These are phyloP conservation scores for Suhomyces vadensis DNA, from an alignment of 805 yeast species.

Conservation along the genomic window DNA sequence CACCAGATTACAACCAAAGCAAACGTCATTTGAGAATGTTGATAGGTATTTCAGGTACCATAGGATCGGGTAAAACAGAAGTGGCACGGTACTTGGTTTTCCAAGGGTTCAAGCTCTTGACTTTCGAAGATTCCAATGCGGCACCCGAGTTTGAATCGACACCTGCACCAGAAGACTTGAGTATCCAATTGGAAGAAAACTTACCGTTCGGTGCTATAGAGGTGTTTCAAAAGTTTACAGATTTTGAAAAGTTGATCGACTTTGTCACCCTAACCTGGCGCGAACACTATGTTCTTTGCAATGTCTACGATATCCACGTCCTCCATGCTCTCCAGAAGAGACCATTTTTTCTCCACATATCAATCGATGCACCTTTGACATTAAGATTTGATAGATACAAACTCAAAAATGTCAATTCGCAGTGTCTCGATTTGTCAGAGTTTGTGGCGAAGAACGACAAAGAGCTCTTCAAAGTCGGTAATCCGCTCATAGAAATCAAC, in stretches of 20 bases:
- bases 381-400: constrained; percentile 44
- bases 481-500: constrained; percentile 58
- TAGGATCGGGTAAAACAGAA: constrained; percentile 65
- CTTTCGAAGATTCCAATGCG: constrained; percentile 11
- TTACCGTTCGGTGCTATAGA: constrained; percentile 5
- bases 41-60: constrained; percentile 72
- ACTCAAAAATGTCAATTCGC: constrained; percentile 15
- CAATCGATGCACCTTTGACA: constrained; percentile 70
- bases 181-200: too few relatives aligned
- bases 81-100: constrained; percentile 56
- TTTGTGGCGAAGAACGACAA: constrained; percentile 38
- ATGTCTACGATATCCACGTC: constrained; percentile 43
- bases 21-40: too few relatives aligned
- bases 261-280: constrained; percentile 70
- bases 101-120: constrained; percentile 51
- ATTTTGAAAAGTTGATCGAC: constrained; percentile 49
- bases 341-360: constrained; percentile 81
- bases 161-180: constrained; percentile 7
- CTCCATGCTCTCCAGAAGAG: constrained; percentile 56
- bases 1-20: too few relatives aligned
- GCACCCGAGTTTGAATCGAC: not conserved
- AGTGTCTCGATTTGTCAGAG: constrained; percentile 23
- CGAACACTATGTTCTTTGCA: constrained; percentile 57
- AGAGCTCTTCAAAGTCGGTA: constrained; percentile 43
- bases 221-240: constrained; percentile 31